Base-by-base conservation (phyloP, 2,329 filamentous ascomycete species). In the Epichloe brachyelytri region DNA sequence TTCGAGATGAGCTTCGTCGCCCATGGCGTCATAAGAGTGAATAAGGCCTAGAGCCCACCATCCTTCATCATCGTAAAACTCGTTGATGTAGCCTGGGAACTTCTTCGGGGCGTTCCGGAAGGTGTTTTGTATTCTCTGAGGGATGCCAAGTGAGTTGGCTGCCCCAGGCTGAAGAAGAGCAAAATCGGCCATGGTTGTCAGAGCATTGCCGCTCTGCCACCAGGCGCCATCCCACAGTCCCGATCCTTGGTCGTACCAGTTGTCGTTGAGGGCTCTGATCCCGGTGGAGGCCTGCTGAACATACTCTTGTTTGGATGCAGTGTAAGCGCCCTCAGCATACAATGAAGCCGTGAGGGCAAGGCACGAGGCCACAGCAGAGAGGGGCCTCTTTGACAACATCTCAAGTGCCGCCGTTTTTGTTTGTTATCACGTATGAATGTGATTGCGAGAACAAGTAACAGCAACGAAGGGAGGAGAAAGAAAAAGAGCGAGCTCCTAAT, bases 181-280 rank as follows among this genome's bases (percentile, higher is more conserved):
- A 59, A 74, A 76, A 60, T 86, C 78, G 50, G 74, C 76, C 15
- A 87, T 65, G 4, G 73, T 74, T 0, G 82, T 85, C 53, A 87
- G 67, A 53, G 74, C 74, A 60, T 86, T 88, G 44, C 77, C 85
- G 49, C 76, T 75, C 60, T 87, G 85, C 85, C 85, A 88, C 85
- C 85, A 88, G 5, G 76, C 73, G 0, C 74, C 75, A 51, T 78
- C 66, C 80, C 81, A 88, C 12, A 85, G 68, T 4, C 84, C 83
- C 1, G 73, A 79, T 3, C 62, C 60, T 3, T 64, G 52, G 59
- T 82, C 75, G 63, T 86, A 86, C 76, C 78, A 86, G 17, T 63
- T 58, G 4, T 56, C 53, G 58, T 85, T 80, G 2, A 86, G 70
- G 6, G 71, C 62, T 40, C 65, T 55, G 41, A 70, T 66, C 6